Percentiles rank a stretch among this genome's conserved stretches.
These are phyloP conservation scores for Botrytis sinoallii DNA, from an alignment of 2,329 filamentous ascomycete genomes.

Conservation along the genomic window DNA sequence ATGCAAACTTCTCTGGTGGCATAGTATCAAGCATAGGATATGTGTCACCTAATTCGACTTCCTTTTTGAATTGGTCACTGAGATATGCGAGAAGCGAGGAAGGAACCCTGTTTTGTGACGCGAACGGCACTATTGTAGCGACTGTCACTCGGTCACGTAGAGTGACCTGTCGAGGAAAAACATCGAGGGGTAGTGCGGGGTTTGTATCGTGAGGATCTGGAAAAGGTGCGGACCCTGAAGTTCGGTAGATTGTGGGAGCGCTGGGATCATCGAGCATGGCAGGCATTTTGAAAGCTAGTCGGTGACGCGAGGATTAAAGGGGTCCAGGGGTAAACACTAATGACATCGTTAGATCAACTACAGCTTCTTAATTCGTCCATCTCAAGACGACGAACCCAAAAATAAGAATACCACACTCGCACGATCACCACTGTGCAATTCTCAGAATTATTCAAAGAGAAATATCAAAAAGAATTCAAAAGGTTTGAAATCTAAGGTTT, in stretches of 20 bases:
- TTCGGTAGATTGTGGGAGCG: conserved; percentile 52
- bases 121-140: conserved; percentile 67
- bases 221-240: conserved; percentile 51
- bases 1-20: conserved; percentile 58
- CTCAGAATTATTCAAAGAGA: neutral
- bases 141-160: conserved; percentile 64
- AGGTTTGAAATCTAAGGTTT: neutral
- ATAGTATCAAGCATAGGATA: conserved; percentile 68
- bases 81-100: conserved; percentile 60
- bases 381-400: neutral
- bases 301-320: conserved; percentile 10
- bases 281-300: conserved; percentile 46
- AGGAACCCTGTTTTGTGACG: conserved; percentile 58
- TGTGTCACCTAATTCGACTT: conserved; percentile 71
- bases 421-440: neutral
- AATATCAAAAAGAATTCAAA: conserved; percentile 7
- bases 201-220: conserved; percentile 49
- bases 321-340: conserved; percentile 6
- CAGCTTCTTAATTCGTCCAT: neutral
- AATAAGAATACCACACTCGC: neutral
- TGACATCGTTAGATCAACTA: conserved; percentile 10
- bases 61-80: conserved; percentile 63
- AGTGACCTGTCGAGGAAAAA: conserved; percentile 60
- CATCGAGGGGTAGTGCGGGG: conserved; percentile 42
- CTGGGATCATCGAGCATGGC: conserved; percentile 61